These are phyloP conservation scores for Fagopyrum homotropicum DNA, from an alignment of 148 eudicot genomes.

Conservation along the genomic window DNA sequence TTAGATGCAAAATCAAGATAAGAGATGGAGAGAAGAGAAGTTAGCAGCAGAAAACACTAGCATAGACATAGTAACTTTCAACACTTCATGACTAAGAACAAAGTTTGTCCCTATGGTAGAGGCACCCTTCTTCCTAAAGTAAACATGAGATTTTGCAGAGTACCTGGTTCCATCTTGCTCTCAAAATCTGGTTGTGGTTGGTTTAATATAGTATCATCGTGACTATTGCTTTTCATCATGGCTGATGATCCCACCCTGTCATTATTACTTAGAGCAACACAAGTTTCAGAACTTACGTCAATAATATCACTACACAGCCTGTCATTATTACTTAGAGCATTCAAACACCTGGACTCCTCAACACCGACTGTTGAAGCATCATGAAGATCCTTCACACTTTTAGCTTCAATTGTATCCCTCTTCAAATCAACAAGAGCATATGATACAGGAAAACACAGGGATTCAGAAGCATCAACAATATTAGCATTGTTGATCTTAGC, in stretches of 20 bases:
- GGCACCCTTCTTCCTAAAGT: neutral
- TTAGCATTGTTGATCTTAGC: neutral
- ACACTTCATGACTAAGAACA: neutral
- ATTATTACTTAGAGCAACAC: neutral
- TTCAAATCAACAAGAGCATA: neutral
- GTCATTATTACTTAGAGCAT: too few relatives aligned
- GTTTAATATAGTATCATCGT: neutral
- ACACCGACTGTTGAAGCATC: slow-evolving; percentile 10
- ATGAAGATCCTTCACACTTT: slow-evolving; percentile 13
- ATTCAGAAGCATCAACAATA: neutral
- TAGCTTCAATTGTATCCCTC: neutral
- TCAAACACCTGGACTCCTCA: too few relatives aligned
- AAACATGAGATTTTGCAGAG: neutral
- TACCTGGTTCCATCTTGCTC: slow-evolving; percentile 7
- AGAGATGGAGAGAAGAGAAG: neutral
- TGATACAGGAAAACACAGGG: slow-evolving; percentile 3
- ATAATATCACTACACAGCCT: neutral
- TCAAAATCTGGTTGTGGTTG: neutral
- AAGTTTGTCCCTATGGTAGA: neutral
- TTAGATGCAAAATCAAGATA: neutral
- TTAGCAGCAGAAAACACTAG: neutral
- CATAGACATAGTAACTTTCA: neutral
- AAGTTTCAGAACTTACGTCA: neutral
- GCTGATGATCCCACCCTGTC: neutral
- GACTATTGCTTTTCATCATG: neutral